Base-by-base conservation (phyloP, 805 yeast species). In the Metschnikowia baotianmanensis region DNA sequence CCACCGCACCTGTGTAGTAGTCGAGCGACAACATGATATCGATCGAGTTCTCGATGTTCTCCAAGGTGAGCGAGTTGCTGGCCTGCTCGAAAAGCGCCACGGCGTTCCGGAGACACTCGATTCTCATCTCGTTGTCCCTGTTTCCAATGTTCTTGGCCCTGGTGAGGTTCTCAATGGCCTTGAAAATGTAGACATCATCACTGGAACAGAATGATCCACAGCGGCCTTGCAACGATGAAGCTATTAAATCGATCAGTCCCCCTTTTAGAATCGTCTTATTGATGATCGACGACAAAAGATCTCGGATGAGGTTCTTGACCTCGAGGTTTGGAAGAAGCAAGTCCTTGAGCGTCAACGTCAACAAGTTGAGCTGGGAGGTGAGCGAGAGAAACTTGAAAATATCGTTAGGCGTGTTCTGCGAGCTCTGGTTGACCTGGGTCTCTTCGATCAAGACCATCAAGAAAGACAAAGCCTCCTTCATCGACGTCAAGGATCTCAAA, bases 131-230 rank as follows among this genome's bases (percentile, higher is more conserved):
- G 30, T 74, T 74, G 57, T 90, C 96, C 48, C 77, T 77, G 19
- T 70, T 62, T 2, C 86, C 87, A 45, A 80, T 77, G 42, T 80
- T 85, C 54, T 83, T 85, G 1, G 98, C 97, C 53, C 83, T 81
- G 42, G 91, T 85, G 53, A 93, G 71, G 59, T 85, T 89, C 60
- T 93, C 99, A 52, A 89, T 81, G 0, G 97, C 98, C 62, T 91
- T 85, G 71, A 90, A 93, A 11, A 93, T 86, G 45, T 89, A 74
- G 20, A 93, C 96, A 62, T 93, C 99, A 50, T 85, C 87, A 12
- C 95, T 80, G 0, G 97, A 87, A 57, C 98, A 93, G 63, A 89
- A 93, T 0, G 96, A 81, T 1, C 96, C 95, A 69, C 99, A 93
- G 45, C 91, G 82, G 40, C 87, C 95, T 62, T 93, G 96, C 37